These are phyloP conservation scores for Phtheirospermum japonicum DNA, from an alignment of 257 asterid genomes.

Conservation along the genomic window DNA sequence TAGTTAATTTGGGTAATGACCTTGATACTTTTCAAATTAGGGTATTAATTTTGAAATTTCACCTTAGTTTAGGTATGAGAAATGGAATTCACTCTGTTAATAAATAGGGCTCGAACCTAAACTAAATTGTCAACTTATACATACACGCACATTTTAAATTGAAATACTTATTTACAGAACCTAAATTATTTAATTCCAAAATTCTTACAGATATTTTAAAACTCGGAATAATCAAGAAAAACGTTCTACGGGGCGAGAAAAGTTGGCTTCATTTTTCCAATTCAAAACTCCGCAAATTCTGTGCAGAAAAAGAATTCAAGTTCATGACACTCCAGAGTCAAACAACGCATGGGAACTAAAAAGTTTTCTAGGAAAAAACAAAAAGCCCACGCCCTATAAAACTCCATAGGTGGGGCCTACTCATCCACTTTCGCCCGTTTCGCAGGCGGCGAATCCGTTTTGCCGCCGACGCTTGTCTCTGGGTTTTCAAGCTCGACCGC, in stretches of 20 bases:
- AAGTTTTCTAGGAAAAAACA: neutral
- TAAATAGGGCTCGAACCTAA: too few species aligned
- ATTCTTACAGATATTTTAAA: conserved; percentile 25
- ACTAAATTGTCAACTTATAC: too few species aligned
- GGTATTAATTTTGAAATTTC: too few species aligned
- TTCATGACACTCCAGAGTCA: conserved; percentile 16
- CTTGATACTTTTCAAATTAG: too few species aligned
- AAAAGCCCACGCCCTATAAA: conserved; percentile 6
- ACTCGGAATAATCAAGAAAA: conserved; percentile 9
- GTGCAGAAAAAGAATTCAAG: conserved; percentile 22
- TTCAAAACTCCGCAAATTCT: conserved; percentile 1
- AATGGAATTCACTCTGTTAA: too few species aligned
- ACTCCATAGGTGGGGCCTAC: conserved; percentile 22
- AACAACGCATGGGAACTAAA: conserved; percentile 20
- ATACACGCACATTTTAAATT: neutral
- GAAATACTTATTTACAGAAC: conserved; percentile 4
- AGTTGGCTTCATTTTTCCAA: conserved; percentile 27
- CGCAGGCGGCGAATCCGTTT: conserved; percentile 43
- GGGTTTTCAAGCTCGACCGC: conserved; percentile 33
- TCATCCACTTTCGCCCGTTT: conserved; percentile 62
- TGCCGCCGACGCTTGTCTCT: conserved; percentile 30
- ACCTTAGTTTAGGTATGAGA: too few species aligned
- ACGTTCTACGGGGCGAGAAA: neutral
- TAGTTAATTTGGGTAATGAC: too few species aligned
- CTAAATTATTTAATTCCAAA: conserved; percentile 25